Evolutionary conservation across 495 filamentous ascomycete species (phyloP).

Genomic region (Neurospora sp.): DNA sequence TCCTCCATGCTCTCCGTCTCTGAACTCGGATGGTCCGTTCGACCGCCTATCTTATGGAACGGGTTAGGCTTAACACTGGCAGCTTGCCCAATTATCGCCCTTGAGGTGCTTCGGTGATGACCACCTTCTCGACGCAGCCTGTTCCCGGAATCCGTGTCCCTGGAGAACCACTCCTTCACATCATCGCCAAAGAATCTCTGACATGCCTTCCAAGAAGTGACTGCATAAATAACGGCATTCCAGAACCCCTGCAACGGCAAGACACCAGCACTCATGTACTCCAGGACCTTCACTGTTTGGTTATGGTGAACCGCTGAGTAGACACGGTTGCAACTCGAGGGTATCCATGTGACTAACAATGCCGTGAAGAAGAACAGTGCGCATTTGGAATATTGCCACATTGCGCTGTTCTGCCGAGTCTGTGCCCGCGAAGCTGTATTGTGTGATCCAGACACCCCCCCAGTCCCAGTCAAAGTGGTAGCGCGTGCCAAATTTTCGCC

Average conservation of each 20-base stretch:
- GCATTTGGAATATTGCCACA: slow-evolving; percentile 75
- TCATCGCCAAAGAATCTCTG: slow-evolving; percentile 8
- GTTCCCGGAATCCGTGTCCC: background rate
- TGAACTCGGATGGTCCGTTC: background rate
- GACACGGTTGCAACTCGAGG: slow-evolving; percentile 69
- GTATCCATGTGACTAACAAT: slow-evolving; percentile 76
- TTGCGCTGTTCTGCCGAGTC: slow-evolving; percentile 33
- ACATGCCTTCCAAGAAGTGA: slow-evolving; percentile 47
- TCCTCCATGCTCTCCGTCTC: background rate
- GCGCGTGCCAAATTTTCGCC: background rate
- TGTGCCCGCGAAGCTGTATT: slow-evolving; percentile 7
- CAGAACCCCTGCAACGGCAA: slow-evolving; percentile 81
- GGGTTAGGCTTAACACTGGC: background rate
- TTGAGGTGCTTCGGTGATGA: background rate
- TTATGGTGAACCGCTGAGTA: slow-evolving; percentile 53
- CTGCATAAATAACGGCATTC: slow-evolving; percentile 73
- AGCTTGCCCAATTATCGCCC: background rate
- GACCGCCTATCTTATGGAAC: background rate
- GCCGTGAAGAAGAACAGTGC: slow-evolving; percentile 80
- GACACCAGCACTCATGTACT: slow-evolving; percentile 62
- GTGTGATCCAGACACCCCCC: slow-evolving; percentile 3
- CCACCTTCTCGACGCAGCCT: background rate
- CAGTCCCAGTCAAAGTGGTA: background rate
- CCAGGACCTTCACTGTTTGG: slow-evolving; percentile 46
- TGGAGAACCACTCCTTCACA: background rate